phyloP scores from a whole-genome alignment of 2,329 filamentous ascomycete genomes.

The Sclerotinia borealis region DNA sequence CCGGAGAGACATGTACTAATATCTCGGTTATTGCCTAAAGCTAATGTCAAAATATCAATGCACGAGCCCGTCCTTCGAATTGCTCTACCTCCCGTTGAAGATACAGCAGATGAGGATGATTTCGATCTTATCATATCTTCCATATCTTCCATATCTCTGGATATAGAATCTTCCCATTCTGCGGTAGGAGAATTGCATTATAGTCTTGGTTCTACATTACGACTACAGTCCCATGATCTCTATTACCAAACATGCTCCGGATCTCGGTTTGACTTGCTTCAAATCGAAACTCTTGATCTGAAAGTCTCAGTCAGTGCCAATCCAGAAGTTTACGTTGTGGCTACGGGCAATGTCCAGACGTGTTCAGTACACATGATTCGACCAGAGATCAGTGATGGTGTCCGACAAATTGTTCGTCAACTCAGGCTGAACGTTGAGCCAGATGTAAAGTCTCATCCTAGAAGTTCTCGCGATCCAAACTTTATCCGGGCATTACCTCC shows the following conservation, averaged over 20 bases:
- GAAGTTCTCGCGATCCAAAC: slow-evolving; percentile 50
- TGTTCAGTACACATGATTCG: slow-evolving; percentile 86
- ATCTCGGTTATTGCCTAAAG: slow-evolving; percentile 86
- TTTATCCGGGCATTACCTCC: slow-evolving; percentile 72
- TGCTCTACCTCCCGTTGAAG: slow-evolving; percentile 71
- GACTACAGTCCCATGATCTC: slow-evolving; percentile 78
- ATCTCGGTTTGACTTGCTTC: slow-evolving; percentile 76
- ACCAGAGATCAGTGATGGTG: slow-evolving; percentile 84
- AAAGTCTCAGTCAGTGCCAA: slow-evolving; percentile 80
- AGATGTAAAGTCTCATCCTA: slow-evolving; percentile 48
- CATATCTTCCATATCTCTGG: slow-evolving; percentile 86
- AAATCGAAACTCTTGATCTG: slow-evolving; percentile 82
- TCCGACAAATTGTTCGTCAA: slow-evolving; percentile 86
- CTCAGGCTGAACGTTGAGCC: slow-evolving; percentile 65
- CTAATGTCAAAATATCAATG: slow-evolving; percentile 90
- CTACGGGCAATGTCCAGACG: slow-evolving; percentile 74
- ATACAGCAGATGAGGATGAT: slow-evolving; percentile 61
- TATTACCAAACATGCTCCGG: slow-evolving; percentile 91
- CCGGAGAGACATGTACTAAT: slow-evolving; percentile 62
- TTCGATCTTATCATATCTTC: slow-evolving; percentile 95
- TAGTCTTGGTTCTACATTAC: slow-evolving; percentile 72
- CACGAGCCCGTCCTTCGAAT: slow-evolving; percentile 94
- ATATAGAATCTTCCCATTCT: slow-evolving; percentile 94
- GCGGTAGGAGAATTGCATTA: slow-evolving; percentile 80
- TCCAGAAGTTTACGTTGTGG: slow-evolving; percentile 77